phyloP scores from a whole-genome alignment of 345 rosid species.

The Nephelium lappaceum region DNA sequence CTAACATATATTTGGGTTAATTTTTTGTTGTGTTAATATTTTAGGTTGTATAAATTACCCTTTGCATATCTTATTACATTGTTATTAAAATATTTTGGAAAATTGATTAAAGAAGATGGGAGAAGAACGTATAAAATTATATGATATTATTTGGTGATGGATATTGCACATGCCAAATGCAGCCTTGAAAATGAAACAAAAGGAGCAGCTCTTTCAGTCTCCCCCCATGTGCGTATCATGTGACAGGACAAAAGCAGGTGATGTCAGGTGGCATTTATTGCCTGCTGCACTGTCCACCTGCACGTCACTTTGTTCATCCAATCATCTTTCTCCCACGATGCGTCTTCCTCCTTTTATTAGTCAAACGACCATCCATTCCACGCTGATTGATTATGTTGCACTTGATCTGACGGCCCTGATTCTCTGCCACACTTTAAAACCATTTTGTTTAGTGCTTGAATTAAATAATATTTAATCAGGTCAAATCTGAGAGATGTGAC shows the following conservation, averaged over 20 bases:
- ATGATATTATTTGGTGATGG: too few relatives aligned
- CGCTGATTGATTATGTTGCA: background rate
- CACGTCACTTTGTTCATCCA: background rate
- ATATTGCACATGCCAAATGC: background rate
- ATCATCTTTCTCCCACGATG: background rate
- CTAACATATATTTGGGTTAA: too few relatives aligned
- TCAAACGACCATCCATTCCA: background rate
- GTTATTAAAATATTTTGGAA: too few relatives aligned
- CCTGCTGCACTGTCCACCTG: background rate
- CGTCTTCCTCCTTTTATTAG: background rate
- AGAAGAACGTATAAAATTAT: too few relatives aligned
- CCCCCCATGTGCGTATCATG: slow-evolving; percentile 26
- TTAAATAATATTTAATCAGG: too few relatives aligned
- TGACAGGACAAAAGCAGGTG: slow-evolving; percentile 7
- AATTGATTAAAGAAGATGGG: too few relatives aligned
- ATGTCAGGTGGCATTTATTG: slow-evolving; percentile 24
- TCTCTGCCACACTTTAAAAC: background rate
- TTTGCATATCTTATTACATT: too few relatives aligned
- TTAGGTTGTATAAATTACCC: too few relatives aligned
- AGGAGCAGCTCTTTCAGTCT: background rate
- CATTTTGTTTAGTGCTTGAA: too few relatives aligned
- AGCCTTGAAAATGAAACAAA: background rate
- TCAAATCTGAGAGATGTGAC: too few relatives aligned
- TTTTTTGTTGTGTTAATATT: too few relatives aligned
- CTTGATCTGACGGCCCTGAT: background rate